Conservation (phyloP, 2,329 filamentous ascomycete species). For the Fusarium equiseti region DNA sequence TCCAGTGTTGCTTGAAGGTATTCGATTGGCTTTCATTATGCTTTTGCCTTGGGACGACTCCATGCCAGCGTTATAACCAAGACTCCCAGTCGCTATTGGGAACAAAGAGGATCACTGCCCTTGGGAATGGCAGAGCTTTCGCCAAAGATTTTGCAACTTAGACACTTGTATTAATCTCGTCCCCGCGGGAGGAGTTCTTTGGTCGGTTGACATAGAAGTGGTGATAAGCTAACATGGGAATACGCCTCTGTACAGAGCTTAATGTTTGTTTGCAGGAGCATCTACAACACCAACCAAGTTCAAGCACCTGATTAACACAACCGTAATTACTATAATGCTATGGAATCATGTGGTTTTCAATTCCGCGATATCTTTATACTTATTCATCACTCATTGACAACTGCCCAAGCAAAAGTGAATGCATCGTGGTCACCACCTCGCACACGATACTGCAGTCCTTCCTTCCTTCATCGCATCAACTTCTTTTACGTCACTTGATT, state of each 20-base stretch:
- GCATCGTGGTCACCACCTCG: background rate
- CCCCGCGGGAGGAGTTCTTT: too few species aligned
- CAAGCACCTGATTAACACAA: background rate
- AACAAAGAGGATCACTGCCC: too few species aligned
- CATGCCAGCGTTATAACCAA: too few species aligned
- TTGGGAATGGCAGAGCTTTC: too few species aligned
- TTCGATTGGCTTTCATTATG: too few species aligned
- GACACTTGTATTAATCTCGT: too few species aligned
- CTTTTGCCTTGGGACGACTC: too few species aligned
- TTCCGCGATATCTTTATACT: background rate
- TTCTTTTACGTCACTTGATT: background rate
- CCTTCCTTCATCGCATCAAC: background rate
- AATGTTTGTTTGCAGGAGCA: background rate
- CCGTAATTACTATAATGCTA: background rate
- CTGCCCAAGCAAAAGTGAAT: background rate
- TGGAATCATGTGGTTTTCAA: background rate
- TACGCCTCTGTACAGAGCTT: background rate
- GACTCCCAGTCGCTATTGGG: too few species aligned
- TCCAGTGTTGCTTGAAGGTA: too few species aligned
- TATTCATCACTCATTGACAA: background rate
- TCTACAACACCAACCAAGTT: background rate
- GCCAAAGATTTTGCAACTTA: too few species aligned
- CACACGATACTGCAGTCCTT: background rate
- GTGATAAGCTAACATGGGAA: background rate
- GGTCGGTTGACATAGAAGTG: background rate